Percentiles rank a stretch among this genome's conserved stretches.
Conservation (phyloP, 1,284 basidiomycete genomes). For the Cystobasidiaceae sp. region DNA sequence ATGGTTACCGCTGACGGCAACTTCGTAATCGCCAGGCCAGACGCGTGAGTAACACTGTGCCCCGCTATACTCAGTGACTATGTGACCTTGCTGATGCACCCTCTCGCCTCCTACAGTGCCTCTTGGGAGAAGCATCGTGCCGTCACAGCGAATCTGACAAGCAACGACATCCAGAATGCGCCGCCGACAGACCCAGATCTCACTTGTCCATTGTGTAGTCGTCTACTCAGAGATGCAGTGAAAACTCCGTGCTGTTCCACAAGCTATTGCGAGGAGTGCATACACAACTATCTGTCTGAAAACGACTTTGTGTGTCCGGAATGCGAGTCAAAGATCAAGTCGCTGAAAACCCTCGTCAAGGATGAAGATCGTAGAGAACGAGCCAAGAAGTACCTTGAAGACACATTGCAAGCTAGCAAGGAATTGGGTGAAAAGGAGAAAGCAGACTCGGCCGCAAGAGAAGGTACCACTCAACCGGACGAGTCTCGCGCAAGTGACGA, state of each 20-base stretch:
- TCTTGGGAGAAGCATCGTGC: slow-evolving; percentile 86
- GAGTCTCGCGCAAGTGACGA: neutral
- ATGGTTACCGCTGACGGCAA: slow-evolving; percentile 97
- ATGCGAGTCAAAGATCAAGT: slow-evolving; percentile 76
- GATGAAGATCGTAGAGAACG: slow-evolving; percentile 72
- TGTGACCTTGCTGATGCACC: no score
- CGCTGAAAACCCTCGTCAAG: slow-evolving; percentile 71
- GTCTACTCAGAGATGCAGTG: slow-evolving; percentile 80
- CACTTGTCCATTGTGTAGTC: slow-evolving; percentile 80
- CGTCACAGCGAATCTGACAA: slow-evolving; percentile 69
- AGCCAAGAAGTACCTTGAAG: slow-evolving; percentile 74
- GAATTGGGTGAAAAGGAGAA: slow-evolving; percentile 38
- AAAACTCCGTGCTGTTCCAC: slow-evolving; percentile 85
- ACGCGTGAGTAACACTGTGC: slow-evolving; percentile 77
- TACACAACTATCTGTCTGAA: slow-evolving; percentile 82
- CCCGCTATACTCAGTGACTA: no score
- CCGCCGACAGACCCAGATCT: slow-evolving; percentile 71
- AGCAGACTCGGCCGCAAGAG: slow-evolving; percentile 30
- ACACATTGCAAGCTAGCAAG: slow-evolving; percentile 72
- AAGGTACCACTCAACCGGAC: neutral
- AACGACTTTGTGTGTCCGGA: slow-evolving; percentile 86
- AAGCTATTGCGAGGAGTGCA: slow-evolving; percentile 90
- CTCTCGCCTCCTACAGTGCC: slow-evolving; percentile 57
- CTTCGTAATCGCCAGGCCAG: slow-evolving; percentile 89
- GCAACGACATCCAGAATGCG: slow-evolving; percentile 72